Percentiles rank a stretch among this genome's conserved stretches.
Conservation (phyloP, 345 rosid species). For the Chamaenerion angustifolium region DNA sequence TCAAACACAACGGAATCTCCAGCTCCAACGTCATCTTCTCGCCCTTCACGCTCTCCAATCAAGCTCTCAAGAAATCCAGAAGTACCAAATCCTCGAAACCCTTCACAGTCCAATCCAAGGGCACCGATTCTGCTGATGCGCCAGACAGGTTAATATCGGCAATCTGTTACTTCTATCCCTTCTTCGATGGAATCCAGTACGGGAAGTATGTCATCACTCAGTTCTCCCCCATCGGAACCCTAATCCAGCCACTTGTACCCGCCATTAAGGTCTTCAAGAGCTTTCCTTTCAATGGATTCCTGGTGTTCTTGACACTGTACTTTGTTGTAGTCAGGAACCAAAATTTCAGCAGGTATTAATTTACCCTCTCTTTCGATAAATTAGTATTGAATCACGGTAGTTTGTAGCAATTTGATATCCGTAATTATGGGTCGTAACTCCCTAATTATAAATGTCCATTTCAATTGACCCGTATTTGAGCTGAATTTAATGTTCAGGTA, state of each 20-base stretch:
- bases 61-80: too few relatives aligned
- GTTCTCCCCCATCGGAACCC: constrained; percentile 44
- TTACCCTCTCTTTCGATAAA: not conserved
- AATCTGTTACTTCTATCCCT: constrained; percentile 79
- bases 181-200: constrained; percentile 84
- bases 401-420: not conserved
- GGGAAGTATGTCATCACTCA: constrained; percentile 76
- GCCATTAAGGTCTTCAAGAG: constrained; percentile 51
- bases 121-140: constrained; percentile 48
- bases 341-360: constrained; percentile 47
- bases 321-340: constrained; percentile 78
- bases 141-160: constrained; percentile 84
- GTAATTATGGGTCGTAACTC: too few relatives aligned
- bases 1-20: too few relatives aligned
- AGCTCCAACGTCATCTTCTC: too few relatives aligned
- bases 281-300: constrained; percentile 60
- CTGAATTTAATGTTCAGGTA: constrained; percentile 13
- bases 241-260: constrained; percentile 69
- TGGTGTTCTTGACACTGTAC: constrained; percentile 44
- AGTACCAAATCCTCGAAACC: constrained; percentile 5
- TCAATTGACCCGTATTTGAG: not conserved
- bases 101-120: constrained; percentile 33
- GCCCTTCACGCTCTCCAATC: too few relatives aligned
- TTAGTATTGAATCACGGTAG: not conserved
- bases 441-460: not conserved